Conservation (phyloP, 1,284 basidiomycete species). For the Phellopilus nigrolimitatus region DNA sequence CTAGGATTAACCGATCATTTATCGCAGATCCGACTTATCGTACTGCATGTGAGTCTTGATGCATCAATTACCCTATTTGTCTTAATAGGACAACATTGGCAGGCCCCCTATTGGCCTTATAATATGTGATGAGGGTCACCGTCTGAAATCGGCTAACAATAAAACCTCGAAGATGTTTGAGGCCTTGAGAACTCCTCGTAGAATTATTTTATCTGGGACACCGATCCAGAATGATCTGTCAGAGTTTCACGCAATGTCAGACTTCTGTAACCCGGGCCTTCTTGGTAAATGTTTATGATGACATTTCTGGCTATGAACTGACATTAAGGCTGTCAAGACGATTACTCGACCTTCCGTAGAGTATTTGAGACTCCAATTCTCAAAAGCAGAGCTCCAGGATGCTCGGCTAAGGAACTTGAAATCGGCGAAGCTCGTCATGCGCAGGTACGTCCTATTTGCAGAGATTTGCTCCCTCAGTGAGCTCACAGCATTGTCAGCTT, state of each 20-base stretch:
- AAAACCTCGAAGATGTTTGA: constrained; percentile 92
- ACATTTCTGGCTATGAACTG: constrained; percentile 23
- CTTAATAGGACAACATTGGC: not conserved
- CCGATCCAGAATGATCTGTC: constrained; percentile 96
- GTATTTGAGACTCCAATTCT: constrained; percentile 90
- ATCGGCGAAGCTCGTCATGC: constrained; percentile 68
- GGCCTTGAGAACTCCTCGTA: constrained; percentile 64
- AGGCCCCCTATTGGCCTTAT: constrained; percentile 90
- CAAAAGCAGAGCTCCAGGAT: constrained; percentile 78
- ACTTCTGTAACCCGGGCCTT: constrained; percentile 91
- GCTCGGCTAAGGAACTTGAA: constrained; percentile 66
- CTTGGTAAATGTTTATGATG: constrained; percentile 52
- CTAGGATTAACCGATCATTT: not conserved
- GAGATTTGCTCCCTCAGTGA: not conserved
- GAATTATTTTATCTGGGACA: constrained; percentile 92
- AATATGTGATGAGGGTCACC: constrained; percentile 96
- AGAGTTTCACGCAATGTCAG: constrained; percentile 96
- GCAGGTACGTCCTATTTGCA: constrained; percentile 45
- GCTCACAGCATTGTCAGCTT: constrained; percentile 45
- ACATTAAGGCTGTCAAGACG: constrained; percentile 42
- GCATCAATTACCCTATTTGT: not conserved
- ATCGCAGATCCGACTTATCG: constrained; percentile 49
- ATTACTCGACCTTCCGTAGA: constrained; percentile 70
- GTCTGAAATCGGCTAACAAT: constrained; percentile 88
- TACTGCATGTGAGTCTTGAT: constrained; percentile 52